These are phyloP conservation scores for Haematococcus sp. DNA, from an alignment of 139 green algal species.

Conservation along the genomic window DNA sequence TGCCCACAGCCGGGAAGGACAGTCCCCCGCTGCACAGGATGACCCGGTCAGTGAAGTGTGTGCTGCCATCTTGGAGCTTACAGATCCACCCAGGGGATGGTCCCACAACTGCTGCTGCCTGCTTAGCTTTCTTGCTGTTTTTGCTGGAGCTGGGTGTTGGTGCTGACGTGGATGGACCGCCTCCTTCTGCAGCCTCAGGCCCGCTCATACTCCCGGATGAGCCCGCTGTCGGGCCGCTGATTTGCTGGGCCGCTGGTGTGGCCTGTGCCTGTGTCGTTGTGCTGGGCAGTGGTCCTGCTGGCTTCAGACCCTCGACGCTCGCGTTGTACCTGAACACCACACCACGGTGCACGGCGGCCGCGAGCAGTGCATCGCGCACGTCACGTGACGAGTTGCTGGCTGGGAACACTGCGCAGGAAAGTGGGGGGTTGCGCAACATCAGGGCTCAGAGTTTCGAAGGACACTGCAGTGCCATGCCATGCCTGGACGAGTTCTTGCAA, in stretches of 20 bases:
- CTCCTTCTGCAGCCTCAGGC: background rate
- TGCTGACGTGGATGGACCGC: too few relatives aligned
- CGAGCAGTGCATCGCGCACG: constrained; percentile 34
- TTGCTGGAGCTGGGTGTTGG: too few relatives aligned
- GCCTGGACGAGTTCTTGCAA: too few relatives aligned
- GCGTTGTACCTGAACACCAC: constrained; percentile 29
- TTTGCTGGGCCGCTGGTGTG: background rate
- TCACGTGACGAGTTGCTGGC: constrained; percentile 67
- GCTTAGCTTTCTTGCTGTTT: too few relatives aligned
- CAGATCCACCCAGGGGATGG: constrained; percentile 5
- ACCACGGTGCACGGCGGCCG: background rate
- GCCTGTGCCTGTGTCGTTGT: background rate
- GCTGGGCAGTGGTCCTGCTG: background rate
- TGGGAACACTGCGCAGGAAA: constrained; percentile 55
- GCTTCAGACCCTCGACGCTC: constrained; percentile 41
- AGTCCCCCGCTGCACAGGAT: constrained; percentile 71
- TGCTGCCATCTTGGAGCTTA: background rate
- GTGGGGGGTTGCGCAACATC: too few relatives aligned
- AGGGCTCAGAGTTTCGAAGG: too few relatives aligned
- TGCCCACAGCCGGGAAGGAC: constrained; percentile 83
- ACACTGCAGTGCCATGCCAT: too few relatives aligned
- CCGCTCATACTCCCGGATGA: background rate
- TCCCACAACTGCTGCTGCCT: background rate
- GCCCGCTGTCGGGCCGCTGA: background rate
- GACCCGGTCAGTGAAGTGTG: constrained; percentile 38